Conservation (phyloP, 257 asterid genomes). For the Capsicum pubescens region DNA sequence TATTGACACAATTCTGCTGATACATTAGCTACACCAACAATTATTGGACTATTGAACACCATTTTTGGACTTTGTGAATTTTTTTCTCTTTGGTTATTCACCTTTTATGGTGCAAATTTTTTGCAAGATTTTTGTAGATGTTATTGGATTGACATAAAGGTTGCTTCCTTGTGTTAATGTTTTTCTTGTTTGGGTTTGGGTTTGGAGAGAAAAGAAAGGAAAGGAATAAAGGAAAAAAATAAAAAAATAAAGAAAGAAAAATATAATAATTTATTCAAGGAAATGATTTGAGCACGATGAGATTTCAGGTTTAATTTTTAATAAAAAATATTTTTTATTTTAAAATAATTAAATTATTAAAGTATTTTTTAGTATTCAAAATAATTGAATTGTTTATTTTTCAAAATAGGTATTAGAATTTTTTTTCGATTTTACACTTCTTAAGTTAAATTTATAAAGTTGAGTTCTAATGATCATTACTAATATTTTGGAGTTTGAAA, state of each 20-base stretch:
- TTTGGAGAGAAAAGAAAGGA: neutral
- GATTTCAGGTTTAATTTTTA: too few species aligned
- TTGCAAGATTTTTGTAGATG: neutral
- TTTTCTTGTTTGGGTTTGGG: constrained; percentile 2
- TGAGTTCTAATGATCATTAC: too few species aligned
- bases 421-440: too few species aligned
- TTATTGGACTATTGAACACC: constrained; percentile 73
- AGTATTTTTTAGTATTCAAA: too few species aligned
- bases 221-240: neutral
- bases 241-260: neutral
- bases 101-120: neutral
- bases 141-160: constrained; percentile 17
- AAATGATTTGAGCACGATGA: too few species aligned
- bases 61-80: constrained; percentile 31
- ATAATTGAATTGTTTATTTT: too few species aligned
- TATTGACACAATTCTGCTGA: constrained; percentile 80
- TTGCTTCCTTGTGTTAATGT: neutral
- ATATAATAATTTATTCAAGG: neutral
- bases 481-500: too few species aligned
- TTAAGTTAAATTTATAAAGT: too few species aligned
- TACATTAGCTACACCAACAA: constrained; percentile 70
- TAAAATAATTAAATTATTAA: too few species aligned
- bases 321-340: too few species aligned
- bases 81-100: neutral
- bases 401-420: too few species aligned